A percentile compares a stretch with the other conserved stretches of the same genome.
Evolutionary conservation across 352 stramenopile species (phyloP).

Genomic region (Phytophthora quininea): DNA sequence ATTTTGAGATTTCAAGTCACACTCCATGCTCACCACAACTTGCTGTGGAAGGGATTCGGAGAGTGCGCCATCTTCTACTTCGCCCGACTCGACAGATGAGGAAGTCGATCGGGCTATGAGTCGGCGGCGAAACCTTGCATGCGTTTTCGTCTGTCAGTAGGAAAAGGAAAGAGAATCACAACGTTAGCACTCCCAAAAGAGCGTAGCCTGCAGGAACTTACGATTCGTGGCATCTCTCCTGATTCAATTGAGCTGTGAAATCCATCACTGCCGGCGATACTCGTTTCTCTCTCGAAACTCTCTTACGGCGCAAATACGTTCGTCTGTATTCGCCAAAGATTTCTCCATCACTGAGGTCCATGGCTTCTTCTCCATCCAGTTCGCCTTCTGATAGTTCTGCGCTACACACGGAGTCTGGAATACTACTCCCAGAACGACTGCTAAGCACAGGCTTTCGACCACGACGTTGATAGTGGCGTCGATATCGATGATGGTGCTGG

Average conservation of each 20-base stretch:
- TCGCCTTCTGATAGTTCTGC: constrained; percentile 56
- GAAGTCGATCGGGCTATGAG: constrained; percentile 22
- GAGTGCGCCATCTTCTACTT: constrained; percentile 33
- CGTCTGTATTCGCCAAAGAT: constrained; percentile 45
- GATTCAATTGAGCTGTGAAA: constrained; percentile 53
- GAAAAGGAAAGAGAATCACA: constrained; percentile 2
- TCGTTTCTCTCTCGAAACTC: constrained; percentile 18
- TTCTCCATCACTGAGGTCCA: constrained; percentile 73
- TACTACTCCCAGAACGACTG: constrained; percentile 29
- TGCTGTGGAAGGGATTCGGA: neutral
- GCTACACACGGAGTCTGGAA: constrained; percentile 35
- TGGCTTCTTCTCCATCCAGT: constrained; percentile 18
- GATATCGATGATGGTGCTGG: constrained; percentile 13
- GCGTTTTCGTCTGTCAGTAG: constrained; percentile 21
- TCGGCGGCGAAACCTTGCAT: constrained; percentile 26
- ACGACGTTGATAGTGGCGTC: neutral
- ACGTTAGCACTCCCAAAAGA: constrained; percentile 3
- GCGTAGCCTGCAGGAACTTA: constrained; percentile 16
- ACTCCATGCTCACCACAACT: neutral
- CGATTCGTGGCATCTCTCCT: constrained; percentile 44
- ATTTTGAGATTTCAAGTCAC: too few relatives aligned
- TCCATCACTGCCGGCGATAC: constrained; percentile 7
- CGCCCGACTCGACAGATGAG: constrained; percentile 39
- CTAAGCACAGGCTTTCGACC: neutral
- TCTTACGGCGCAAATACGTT: constrained; percentile 35